Evolutionary conservation across 1,284 basidiomycete species (phyloP), one percentile per base, ranked within the genome.

Genomic region (Moniliella sp.): DNA sequence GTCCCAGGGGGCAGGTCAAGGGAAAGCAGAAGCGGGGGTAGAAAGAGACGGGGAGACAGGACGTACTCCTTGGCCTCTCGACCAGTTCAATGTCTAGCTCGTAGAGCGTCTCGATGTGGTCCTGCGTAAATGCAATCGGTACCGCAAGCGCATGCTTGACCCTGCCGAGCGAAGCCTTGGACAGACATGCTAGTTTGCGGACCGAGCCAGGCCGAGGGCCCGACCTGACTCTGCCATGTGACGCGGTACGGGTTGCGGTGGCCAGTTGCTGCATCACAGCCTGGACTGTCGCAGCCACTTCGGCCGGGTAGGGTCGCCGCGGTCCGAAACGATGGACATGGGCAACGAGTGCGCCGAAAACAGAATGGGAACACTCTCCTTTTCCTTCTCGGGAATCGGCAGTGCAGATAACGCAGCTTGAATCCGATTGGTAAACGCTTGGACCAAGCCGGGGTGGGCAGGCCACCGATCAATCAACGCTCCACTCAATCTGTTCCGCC

Each of bases 401-500:
- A 81, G 93, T 47, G 76, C 74, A 30, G 70, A 67, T n/a, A 97
- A 69, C 1, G 82, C 75, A 12, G 70, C 69, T 58, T 79, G 74
- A 44, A 94, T 74, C 47, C 84, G 83, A 55, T 79, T 77, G 2
- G 83, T 75, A 33, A 99, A 74, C 14, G 91, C 80, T 78, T 86
- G 33, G 39, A 97, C 71, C 48, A 97, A 78, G 3, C 88, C 83
- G 8, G 76, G 70, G 61, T 97, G 80, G 4, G 80, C 84, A 4
- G 84, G 84, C 91, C 91, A 99, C 30, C 91, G 71, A 64, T 99
- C 91, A 53, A 99, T 80, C 8, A 94, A 79, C 57, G 80, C 91
- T 91, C 91, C 97, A 54, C 83, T 71, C 21, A 99, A 73, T 37
- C 65, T 54, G 25, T 64, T 67, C 31, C 72, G 69, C 56, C 48